Evolutionary conservation across 2,329 filamentous ascomycete species (phyloP).

Genomic region (Orbilia brochopaga): DNA sequence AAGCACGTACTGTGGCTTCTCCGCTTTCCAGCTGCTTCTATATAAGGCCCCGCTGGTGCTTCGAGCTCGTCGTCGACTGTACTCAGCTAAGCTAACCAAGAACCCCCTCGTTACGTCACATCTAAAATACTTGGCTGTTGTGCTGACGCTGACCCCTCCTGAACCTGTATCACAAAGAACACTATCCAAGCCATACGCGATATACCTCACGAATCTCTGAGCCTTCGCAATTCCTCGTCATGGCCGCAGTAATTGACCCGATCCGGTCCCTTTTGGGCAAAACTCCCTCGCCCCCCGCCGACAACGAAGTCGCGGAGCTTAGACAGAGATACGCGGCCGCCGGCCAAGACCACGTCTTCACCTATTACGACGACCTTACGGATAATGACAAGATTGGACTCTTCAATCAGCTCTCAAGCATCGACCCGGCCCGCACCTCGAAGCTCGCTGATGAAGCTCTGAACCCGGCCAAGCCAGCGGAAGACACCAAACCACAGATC

Average conservation of each 20-base stretch:
- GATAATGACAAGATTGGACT: slow-evolving; percentile 75
- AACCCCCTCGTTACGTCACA: neutral
- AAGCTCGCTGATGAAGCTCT: slow-evolving; percentile 85
- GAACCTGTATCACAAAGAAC: neutral
- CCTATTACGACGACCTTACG: slow-evolving; percentile 82
- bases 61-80: neutral
- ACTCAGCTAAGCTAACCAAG: too few species aligned
- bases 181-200: too few species aligned
- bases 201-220: neutral
- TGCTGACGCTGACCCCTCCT: slow-evolving; percentile 3
- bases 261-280: slow-evolving; percentile 24
- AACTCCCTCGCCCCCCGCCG: slow-evolving; percentile 55
- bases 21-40: neutral
- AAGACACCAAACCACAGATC: slow-evolving; percentile 62
- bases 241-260: slow-evolving; percentile 66
- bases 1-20: slow-evolving; percentile 1
- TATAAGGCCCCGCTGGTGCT: neutral
- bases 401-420: slow-evolving; percentile 78
- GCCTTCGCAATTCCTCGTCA: slow-evolving; percentile 57
- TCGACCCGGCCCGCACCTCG: slow-evolving; percentile 70
- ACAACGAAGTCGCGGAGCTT: slow-evolving; percentile 62
- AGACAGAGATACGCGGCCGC: slow-evolving; percentile 75
- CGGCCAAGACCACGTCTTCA: slow-evolving; percentile 80
- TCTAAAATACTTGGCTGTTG: neutral
- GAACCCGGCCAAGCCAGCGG: slow-evolving; percentile 64